Evolutionary conservation across 202 grass and related monocot species (phyloP).

Genomic region (Eragrostis tef): DNA sequence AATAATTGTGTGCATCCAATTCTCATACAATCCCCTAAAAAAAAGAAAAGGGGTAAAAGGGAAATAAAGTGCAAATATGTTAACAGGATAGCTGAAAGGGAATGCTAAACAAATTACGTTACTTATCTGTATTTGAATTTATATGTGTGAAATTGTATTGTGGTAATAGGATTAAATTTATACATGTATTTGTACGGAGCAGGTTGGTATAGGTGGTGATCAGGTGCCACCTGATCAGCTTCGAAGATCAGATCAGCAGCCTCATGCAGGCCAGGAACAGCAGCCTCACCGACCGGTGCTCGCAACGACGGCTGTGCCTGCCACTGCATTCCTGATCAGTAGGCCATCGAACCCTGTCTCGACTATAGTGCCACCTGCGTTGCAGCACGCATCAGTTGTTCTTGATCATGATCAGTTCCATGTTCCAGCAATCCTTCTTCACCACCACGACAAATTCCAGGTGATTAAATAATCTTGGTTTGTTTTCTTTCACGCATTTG

Average conservation of each 20-base stretch:
- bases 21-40: not conserved
- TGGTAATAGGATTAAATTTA: not conserved
- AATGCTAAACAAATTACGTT: not conserved
- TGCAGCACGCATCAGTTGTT: slow-evolving; percentile 70
- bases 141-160: not conserved
- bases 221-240: slow-evolving; percentile 63
- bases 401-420: slow-evolving; percentile 81
- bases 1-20: slow-evolving; percentile 17
- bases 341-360: slow-evolving; percentile 65
- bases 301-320: slow-evolving; percentile 39
- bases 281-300: slow-evolving; percentile 48
- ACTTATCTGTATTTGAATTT: not conserved
- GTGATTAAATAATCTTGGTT: slow-evolving; percentile 50
- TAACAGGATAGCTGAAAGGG: slow-evolving; percentile 35
- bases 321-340: slow-evolving; percentile 64
- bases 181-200: slow-evolving; percentile 22
- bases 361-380: slow-evolving; percentile 54
- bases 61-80: not conserved
- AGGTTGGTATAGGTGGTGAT: slow-evolving; percentile 73
- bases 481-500: not conserved
- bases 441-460: slow-evolving; percentile 75
- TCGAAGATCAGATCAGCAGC: slow-evolving; percentile 57
- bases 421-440: slow-evolving; percentile 71
- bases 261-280: slow-evolving; percentile 53
- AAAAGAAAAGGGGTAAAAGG: not conserved